Conservation (phyloP, 1,284 basidiomycete species). For the Lentinula novae-zelandiae region DNA sequence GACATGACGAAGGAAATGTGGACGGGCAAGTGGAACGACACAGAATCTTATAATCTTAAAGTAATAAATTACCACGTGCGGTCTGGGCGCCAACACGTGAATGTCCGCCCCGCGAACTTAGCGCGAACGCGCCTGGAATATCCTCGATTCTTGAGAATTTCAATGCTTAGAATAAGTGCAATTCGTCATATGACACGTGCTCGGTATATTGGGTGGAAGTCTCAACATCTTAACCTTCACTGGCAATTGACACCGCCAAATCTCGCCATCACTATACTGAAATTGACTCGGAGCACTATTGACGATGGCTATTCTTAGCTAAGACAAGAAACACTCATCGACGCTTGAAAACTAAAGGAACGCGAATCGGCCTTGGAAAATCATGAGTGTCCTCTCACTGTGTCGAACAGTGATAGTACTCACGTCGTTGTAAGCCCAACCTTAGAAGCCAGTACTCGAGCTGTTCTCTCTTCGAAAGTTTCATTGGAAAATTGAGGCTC, state of each 20-base stretch:
- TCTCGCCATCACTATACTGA: too few relatives aligned
- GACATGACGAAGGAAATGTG: slow-evolving; percentile 35
- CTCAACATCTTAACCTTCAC: too few relatives aligned
- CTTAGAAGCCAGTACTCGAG: slow-evolving; percentile 33
- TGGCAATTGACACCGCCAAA: too few relatives aligned
- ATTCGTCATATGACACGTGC: too few relatives aligned
- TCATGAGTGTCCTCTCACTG: not conserved
- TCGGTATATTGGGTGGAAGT: too few relatives aligned
- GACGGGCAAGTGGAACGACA: not conserved
- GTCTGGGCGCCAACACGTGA: too few relatives aligned
- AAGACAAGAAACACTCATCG: not conserved
- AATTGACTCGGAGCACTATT: too few relatives aligned
- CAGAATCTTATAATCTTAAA: not conserved
- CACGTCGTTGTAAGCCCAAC: slow-evolving; percentile 39
- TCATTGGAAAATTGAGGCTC: slow-evolving; percentile 45
- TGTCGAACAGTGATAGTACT: slow-evolving; percentile 15
- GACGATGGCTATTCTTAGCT: too few relatives aligned
- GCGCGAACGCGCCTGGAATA: not conserved
- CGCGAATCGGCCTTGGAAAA: slow-evolving; percentile 8
- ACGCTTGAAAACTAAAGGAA: slow-evolving; percentile 11
- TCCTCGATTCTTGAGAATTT: too few relatives aligned
- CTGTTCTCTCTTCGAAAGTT: slow-evolving; percentile 41
- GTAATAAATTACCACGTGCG: not conserved
- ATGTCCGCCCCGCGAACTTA: too few relatives aligned
- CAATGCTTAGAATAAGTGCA: too few relatives aligned